phyloP scores from a whole-genome alignment of 2,329 filamentous ascomycete species.

The Helminthosporium solani region DNA sequence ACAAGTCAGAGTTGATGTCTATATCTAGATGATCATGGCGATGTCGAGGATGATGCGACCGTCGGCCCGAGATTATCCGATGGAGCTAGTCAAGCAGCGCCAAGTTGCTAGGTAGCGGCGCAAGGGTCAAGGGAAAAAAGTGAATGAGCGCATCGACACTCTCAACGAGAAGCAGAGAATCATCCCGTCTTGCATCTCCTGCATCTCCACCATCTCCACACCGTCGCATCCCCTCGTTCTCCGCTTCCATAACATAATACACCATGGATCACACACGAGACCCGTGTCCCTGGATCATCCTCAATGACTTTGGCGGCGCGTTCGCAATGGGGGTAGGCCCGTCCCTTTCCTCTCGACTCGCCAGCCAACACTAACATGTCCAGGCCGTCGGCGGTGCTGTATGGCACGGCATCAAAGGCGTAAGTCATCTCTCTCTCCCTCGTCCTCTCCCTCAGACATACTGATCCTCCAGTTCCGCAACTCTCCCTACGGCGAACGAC shows the following conservation, averaged over 20 bases:
- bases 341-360: neutral
- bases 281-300: conserved; percentile 93
- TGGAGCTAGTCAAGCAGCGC: no score
- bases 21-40: no score
- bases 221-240: neutral
- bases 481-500: conserved; percentile 76
- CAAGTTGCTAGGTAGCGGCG: conserved; percentile 9
- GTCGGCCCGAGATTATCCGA: conserved; percentile 11
- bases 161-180: conserved; percentile 12
- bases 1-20: no score
- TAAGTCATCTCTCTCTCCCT: conserved; percentile 47
- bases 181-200: conserved; percentile 45
- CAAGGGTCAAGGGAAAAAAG: conserved; percentile 28
- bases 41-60: no score
- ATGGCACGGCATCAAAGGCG: conserved; percentile 97
- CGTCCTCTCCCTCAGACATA: neutral
- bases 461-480: conserved; percentile 38
- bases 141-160: conserved; percentile 26
- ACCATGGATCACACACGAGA: conserved; percentile 93
- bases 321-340: conserved; percentile 89
- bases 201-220: neutral
- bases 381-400: conserved; percentile 56
- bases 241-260: conserved; percentile 1
- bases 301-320: conserved; percentile 96
- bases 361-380: conserved; percentile 12